A percentile compares a stretch with the other conserved stretches of the same genome.
Conservation (phyloP, 2,329 filamentous ascomycete species). For the Sporothrix euskadiensis region DNA sequence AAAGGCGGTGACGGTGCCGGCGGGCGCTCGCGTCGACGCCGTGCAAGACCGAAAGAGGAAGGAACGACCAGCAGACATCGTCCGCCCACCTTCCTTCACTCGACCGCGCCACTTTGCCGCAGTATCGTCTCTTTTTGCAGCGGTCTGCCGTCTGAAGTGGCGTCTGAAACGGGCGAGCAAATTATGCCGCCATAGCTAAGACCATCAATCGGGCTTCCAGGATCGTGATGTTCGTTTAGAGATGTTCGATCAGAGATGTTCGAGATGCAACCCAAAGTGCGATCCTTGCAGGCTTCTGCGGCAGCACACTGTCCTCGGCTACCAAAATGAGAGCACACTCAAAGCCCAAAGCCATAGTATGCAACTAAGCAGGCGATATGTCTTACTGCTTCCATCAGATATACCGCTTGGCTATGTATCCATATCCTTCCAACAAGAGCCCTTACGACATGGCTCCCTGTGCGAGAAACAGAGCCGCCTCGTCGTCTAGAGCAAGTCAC, state of each 20-base stretch:
- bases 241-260: too few relatives aligned
- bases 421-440: too few relatives aligned
- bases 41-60: neutral
- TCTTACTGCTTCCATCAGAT: neutral
- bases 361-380: neutral
- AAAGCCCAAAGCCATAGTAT: neutral
- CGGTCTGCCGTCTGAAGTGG: neutral
- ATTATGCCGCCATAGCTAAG: neutral
- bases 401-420: neutral
- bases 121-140: neutral
- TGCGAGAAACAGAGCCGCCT: neutral
- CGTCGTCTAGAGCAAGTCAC: neutral
- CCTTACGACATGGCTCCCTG: neutral
- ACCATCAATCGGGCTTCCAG: neutral
- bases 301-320: neutral
- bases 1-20: neutral
- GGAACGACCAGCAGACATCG: neutral
- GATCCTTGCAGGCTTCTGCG: neutral
- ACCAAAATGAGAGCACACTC: neutral
- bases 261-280: neutral
- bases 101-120: neutral
- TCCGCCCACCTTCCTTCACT: neutral
- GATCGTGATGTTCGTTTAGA: neutral
- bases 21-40: neutral
- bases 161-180: neutral